Conservation (phyloP, 1,284 basidiomycete genomes). For the Marasmius sp. region DNA sequence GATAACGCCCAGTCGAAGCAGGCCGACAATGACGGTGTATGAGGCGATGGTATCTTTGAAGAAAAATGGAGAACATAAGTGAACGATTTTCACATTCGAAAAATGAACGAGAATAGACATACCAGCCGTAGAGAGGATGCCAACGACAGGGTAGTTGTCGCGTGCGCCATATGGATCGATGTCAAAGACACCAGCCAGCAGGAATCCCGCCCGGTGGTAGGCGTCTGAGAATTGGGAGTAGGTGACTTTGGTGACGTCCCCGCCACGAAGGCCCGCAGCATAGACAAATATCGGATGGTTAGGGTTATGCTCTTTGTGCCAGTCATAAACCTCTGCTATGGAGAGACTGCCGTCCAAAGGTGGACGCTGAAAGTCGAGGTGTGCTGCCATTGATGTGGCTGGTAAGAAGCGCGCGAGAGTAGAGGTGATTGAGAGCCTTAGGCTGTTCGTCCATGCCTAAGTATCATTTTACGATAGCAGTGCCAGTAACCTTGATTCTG, state of each 20-base stretch:
- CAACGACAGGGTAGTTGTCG: slow-evolving; percentile 19
- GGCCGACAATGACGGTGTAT: slow-evolving; percentile 22
- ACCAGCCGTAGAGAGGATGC: slow-evolving; percentile 27
- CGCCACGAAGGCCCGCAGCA: slow-evolving; percentile 2
- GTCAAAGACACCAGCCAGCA: slow-evolving; percentile 11
- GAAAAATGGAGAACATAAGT: background rate
- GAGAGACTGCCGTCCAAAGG: slow-evolving; percentile 25
- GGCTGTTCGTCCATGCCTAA: too few species aligned
- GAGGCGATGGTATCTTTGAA: slow-evolving; percentile 28
- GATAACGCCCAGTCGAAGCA: slow-evolving; percentile 28
- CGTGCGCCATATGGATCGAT: slow-evolving; percentile 1
- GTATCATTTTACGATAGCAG: too few species aligned
- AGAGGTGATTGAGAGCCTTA: background rate
- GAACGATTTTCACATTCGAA: background rate
- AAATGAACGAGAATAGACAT: slow-evolving; percentile 8
- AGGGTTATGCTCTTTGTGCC: slow-evolving; percentile 24
- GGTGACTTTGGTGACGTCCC: slow-evolving; percentile 9
- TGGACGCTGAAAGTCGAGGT: slow-evolving; percentile 9
- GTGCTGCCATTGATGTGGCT: background rate
- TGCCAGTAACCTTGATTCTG: too few species aligned
- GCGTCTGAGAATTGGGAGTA: slow-evolving; percentile 23
- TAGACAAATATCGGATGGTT: slow-evolving; percentile 26
- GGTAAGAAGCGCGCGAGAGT: background rate
- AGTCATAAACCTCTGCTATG: slow-evolving; percentile 29
- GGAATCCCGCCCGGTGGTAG: slow-evolving; percentile 18